Evolutionary conservation across 768 basidiomycete species (phyloP).

Genomic region (Daedaleopsis nitida): DNA sequence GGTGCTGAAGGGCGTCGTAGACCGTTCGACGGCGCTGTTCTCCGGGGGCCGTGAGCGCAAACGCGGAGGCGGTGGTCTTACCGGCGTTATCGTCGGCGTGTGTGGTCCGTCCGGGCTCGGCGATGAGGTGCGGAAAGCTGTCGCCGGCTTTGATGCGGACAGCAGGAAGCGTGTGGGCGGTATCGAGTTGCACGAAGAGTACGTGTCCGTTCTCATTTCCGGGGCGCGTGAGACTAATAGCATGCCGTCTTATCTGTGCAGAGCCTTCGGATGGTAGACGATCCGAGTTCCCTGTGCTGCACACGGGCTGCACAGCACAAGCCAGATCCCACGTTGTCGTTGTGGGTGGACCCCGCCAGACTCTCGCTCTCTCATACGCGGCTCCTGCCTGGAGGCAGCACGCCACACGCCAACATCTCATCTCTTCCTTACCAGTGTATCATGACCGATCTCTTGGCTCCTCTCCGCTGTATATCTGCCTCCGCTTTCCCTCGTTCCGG

Average conservation of each 20-base stretch:
- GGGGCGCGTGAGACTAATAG: constrained; percentile 1
- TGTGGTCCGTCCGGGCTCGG: constrained; percentile 44
- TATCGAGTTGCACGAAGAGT: constrained; percentile 46
- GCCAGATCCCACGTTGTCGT: neutral
- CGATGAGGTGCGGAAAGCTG: constrained; percentile 38
- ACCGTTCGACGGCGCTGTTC: constrained; percentile 25
- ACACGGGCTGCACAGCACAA: too few species aligned
- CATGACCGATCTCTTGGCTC: neutral
- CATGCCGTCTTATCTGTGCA: neutral
- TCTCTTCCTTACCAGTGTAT: neutral
- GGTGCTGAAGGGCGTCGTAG: constrained; percentile 26
- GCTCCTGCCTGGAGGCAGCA: neutral
- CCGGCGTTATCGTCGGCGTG: constrained; percentile 44
- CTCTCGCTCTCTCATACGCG: neutral
- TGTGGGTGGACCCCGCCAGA: constrained; percentile 23
- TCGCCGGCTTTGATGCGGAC: constrained; percentile 36
- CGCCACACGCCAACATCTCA: neutral
- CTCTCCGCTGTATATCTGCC: neutral
- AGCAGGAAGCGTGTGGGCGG: constrained; percentile 40
- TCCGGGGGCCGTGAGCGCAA: constrained; percentile 17
- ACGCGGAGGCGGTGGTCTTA: constrained; percentile 11
- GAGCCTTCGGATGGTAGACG: constrained; percentile 23
- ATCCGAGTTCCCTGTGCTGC: neutral
- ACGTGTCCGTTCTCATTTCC: constrained; percentile 20
- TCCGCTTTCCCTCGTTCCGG: neutral